Percentiles rank a stretch among this genome's conserved stretches.
phyloP scores from a whole-genome alignment of 2,329 filamentous ascomycete species.

The Aaosphaeria pasadenensis region DNA sequence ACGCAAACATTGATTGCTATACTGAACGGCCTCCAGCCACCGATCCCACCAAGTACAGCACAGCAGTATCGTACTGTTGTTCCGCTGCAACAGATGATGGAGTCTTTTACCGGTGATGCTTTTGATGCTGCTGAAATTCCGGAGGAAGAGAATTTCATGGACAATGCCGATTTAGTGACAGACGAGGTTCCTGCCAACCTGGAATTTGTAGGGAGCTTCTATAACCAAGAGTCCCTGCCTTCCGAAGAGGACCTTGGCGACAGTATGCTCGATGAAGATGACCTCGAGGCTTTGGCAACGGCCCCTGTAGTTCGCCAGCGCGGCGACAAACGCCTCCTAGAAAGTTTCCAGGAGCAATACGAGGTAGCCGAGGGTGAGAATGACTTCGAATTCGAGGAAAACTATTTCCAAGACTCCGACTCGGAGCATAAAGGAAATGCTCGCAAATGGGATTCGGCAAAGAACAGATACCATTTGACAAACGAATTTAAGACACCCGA shows the following conservation, averaged over 20 bases:
- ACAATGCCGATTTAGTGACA: constrained; percentile 36
- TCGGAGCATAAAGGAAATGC: constrained; percentile 63
- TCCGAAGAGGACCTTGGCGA: constrained; percentile 42
- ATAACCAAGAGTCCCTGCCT: constrained; percentile 42
- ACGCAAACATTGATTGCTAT: constrained; percentile 86
- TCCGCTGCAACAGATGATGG: constrained; percentile 81
- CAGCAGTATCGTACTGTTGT: constrained; percentile 86
- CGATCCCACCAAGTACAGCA: constrained; percentile 75
- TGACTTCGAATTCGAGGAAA: constrained; percentile 70
- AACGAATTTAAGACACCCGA: constrained; percentile 59
- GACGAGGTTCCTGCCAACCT: constrained; percentile 41
- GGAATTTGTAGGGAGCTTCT: constrained; percentile 56
- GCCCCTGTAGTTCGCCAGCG: constrained; percentile 26
- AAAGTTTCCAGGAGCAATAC: constrained; percentile 54
- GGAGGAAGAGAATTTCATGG: constrained; percentile 44
- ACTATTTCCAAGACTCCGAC: constrained; percentile 66
- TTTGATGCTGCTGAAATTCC: constrained; percentile 62
- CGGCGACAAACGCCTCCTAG: constrained; percentile 40
- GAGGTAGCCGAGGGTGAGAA: constrained; percentile 56
- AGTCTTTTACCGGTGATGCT: constrained; percentile 85
- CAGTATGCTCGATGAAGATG: constrained; percentile 41
- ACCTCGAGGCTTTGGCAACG: constrained; percentile 33
- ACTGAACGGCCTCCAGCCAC: constrained; percentile 76
- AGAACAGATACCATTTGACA: constrained; percentile 69
- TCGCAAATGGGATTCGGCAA: constrained; percentile 75